A percentile compares a stretch with the other conserved stretches of the same genome.
phyloP scores from a whole-genome alignment of 1,284 basidiomycete species.

The Sphagnurus paluster region DNA sequence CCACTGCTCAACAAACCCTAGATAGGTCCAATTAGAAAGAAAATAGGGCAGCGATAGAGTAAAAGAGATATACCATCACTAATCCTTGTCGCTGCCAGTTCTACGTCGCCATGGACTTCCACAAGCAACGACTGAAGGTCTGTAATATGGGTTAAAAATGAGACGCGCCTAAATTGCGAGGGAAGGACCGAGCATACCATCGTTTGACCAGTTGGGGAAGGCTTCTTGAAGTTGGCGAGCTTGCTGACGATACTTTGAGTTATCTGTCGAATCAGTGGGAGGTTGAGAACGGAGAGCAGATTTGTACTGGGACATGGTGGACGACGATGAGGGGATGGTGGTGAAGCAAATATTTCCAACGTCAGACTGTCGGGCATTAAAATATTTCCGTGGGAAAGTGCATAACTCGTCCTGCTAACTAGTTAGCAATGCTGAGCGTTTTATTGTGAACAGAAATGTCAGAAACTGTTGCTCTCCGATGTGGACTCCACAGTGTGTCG shows the following conservation, averaged over 20 bases:
- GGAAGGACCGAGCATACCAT: conserved; percentile 55
- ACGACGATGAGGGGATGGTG: conserved; percentile 24
- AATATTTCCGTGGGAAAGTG: conserved; percentile 23
- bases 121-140: conserved; percentile 76
- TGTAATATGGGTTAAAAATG: conserved; percentile 32
- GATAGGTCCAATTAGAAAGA: conserved; percentile 11
- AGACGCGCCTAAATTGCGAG: conserved; percentile 20
- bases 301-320: conserved; percentile 57
- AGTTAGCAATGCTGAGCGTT: too few species aligned
- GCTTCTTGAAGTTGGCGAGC: conserved; percentile 71
- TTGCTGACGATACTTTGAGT: conserved; percentile 48
- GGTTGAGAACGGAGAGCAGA: conserved; percentile 43
- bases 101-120: conserved; percentile 75
- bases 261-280: conserved; percentile 31
- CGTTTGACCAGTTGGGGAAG: conserved; percentile 77
- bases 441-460: background rate
- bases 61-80: conserved; percentile 63
- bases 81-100: conserved; percentile 76
- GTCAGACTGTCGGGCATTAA: conserved; percentile 27
- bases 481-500: too few species aligned
- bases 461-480: background rate
- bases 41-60: conserved; percentile 10
- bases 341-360: conserved; percentile 23
- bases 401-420: background rate
- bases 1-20: conserved; percentile 84